phyloP scores from a whole-genome alignment of 2,329 filamentous ascomycete species.

The Paraphoma chrysanthemicola region DNA sequence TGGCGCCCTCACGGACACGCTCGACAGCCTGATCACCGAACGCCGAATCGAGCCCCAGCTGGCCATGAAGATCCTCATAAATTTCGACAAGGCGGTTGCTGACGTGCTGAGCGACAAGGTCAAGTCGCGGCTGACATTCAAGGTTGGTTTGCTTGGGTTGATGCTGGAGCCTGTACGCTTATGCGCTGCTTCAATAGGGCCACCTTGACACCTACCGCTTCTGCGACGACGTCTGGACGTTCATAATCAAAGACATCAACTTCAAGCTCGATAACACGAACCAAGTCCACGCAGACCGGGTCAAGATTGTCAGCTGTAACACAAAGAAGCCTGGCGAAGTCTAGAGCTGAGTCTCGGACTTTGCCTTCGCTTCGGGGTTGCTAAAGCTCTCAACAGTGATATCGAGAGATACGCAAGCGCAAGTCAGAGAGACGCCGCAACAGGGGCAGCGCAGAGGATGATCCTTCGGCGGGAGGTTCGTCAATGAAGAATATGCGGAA shows the following conservation, averaged over 20 bases:
- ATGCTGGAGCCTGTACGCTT: constrained; percentile 13
- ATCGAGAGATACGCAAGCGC: no score
- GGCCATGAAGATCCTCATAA: constrained; percentile 95
- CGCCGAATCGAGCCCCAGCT: constrained; percentile 96
- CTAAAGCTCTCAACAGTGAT: neutral
- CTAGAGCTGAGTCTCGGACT: constrained; percentile 33
- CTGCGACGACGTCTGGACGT: constrained; percentile 99
- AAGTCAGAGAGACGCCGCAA: no score
- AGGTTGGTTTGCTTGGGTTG: constrained; percentile 65
- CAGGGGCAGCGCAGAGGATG: no score
- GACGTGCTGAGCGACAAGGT: constrained; percentile 92
- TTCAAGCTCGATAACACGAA: constrained; percentile 93
- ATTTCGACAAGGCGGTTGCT: constrained; percentile 93
- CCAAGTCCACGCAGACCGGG: constrained; percentile 81
- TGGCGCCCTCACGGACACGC: constrained; percentile 89
- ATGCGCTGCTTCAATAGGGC: constrained; percentile 64
- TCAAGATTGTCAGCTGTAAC: constrained; percentile 99
- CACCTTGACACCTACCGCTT: constrained; percentile 98
- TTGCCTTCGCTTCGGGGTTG: constrained; percentile 8
- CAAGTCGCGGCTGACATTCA: constrained; percentile 89
- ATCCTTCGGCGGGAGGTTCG: no score
- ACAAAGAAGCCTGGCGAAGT: constrained; percentile 77
- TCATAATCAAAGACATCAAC: constrained; percentile 97
- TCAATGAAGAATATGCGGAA: no score
- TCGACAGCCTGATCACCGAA: constrained; percentile 94